Evolutionary conservation across 495 filamentous ascomycete genomes (phyloP).

Genomic region (Lophiotrema nucula): DNA sequence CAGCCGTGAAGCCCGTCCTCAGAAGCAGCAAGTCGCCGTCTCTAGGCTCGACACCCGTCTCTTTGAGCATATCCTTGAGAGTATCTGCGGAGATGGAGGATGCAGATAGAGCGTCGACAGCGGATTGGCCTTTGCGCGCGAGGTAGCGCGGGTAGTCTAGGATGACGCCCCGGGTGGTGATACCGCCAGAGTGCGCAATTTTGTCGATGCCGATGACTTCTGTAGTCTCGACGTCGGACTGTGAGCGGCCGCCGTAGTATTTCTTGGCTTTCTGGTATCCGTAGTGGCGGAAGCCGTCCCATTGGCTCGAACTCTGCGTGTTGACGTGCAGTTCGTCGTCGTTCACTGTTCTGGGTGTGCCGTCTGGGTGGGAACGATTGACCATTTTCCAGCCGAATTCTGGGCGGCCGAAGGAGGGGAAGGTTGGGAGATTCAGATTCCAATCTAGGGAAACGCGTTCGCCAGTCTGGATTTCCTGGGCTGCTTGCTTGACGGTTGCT

Average conservation of each 20-base stretch:
- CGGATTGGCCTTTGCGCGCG: constrained; percentile 22
- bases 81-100: neutral
- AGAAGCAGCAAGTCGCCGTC: constrained; percentile 59
- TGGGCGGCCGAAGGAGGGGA: constrained; percentile 23
- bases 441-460: constrained; percentile 52
- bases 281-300: constrained; percentile 52
- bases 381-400: constrained; percentile 18
- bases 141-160: constrained; percentile 40
- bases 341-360: constrained; percentile 37
- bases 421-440: constrained; percentile 38
- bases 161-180: constrained; percentile 51
- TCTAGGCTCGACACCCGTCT: constrained; percentile 50
- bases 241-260: constrained; percentile 63
- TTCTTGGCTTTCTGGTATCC: constrained; percentile 51
- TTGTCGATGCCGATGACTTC: constrained; percentile 28
- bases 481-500: constrained; percentile 46
- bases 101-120: constrained; percentile 7
- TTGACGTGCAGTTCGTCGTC: constrained; percentile 53
- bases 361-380: constrained; percentile 27
- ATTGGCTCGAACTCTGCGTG: constrained; percentile 56
- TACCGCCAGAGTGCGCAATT: constrained; percentile 31
- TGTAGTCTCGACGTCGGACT: constrained; percentile 53
- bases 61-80: constrained; percentile 46
- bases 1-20: constrained; percentile 50
- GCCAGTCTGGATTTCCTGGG: constrained; percentile 53